Percentiles rank a stretch among this genome's conserved stretches.
Conservation (phyloP, 106 monocot genomes). For the Iris macrosiphon region DNA sequence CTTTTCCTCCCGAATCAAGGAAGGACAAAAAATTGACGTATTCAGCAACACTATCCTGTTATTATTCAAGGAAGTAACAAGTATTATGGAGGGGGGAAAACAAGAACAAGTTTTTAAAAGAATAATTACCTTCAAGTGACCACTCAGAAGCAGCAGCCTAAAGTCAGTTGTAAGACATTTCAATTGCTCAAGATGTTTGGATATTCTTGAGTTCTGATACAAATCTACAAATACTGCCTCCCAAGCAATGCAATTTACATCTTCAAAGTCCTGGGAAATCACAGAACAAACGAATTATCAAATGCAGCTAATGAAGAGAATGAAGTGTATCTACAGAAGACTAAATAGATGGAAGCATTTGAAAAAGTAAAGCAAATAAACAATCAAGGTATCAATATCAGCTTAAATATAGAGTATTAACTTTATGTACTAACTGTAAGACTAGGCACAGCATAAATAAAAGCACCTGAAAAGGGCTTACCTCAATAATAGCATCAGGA, state of each 20-base stretch:
- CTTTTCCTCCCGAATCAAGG: conserved; percentile 41
- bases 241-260: conserved; percentile 49
- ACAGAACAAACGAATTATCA: background rate
- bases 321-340: too few relatives aligned
- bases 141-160: conserved; percentile 52
- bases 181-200: conserved; percentile 52
- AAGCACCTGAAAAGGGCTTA: too few relatives aligned
- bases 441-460: too few relatives aligned
- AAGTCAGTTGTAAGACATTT: conserved; percentile 50
- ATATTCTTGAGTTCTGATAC: conserved; percentile 48
- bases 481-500: conserved; percentile 55
- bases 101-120: too few relatives aligned
- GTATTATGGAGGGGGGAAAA: too few relatives aligned
- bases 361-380: too few relatives aligned
- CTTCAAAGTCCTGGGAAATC: conserved; percentile 50
- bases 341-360: too few relatives aligned
- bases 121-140: conserved; percentile 53
- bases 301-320: too few relatives aligned
- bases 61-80: too few relatives aligned
- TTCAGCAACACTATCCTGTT: conserved; percentile 51
- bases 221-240: conserved; percentile 73
- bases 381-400: too few relatives aligned
- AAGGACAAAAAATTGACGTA: conserved; percentile 56
- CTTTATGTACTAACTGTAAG: too few relatives aligned
- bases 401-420: too few relatives aligned